Base-by-base conservation (phyloP, 2,329 filamentous ascomycete species). In the Aureobasidium sp. region DNA sequence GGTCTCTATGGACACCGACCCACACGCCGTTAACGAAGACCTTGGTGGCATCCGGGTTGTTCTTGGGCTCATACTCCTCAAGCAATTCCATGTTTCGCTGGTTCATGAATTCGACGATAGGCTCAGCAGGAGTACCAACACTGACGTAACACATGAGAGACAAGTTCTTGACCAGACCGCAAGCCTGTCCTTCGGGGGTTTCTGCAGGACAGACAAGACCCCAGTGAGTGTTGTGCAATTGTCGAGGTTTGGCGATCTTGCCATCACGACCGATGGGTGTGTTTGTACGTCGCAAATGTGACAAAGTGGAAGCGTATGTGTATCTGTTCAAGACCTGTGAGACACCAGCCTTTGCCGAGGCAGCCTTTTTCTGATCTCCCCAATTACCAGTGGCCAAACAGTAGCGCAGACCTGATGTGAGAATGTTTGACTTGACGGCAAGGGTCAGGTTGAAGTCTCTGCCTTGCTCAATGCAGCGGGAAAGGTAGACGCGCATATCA, bases 361-460 rank as follows among this genome's bases (percentile, higher is more conserved):
- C 89, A 21, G 94, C 92, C 79, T 97, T 99, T 82, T 97, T 99
- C 78, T 99, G 94, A 66, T 99, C 94, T 70, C 94, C 95, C 95
- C 94, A 99, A 76, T 99, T 99, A 66, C 94, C 94, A 15, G 94
- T 99, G 27, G 94, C 93, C 64, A 99, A 80, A 57, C 94, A 96
- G 75, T 99, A 99, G 72, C 96, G 96, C 66, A 99, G 77, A 53
- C 93, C 94, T 70, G 94, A 95, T 21, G 92, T 95, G 66, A 99
- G 81, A 21, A 94, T 96, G 64, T 86, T 88, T 23, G 88, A 86
- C 78, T 96, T 97, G 69, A 97, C 88, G 66, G 91, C 94, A 61
- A 96, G 83, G 15, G 89, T 89, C 43, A 97, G 78, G 65, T 94
- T 94, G 78, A 99, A 96, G 64, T 95, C 89, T 63, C 86, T 84